A percentile compares a stretch with the other conserved stretches of the same genome.
phyloP scores from a whole-genome alignment of 352 stramenopile species.

The Phytopythium oedochilum region DNA sequence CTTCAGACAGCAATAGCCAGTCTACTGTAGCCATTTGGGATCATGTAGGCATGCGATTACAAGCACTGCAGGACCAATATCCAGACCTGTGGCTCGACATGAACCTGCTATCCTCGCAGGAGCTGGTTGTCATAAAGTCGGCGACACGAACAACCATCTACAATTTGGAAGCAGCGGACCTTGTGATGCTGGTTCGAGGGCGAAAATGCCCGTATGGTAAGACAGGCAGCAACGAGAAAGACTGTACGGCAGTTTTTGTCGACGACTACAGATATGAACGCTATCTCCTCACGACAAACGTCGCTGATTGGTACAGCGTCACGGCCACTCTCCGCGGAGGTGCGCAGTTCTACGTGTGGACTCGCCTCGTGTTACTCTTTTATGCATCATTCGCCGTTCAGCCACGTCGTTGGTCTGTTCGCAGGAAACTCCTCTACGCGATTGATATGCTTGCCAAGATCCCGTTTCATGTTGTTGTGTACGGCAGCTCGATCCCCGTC shows the following conservation, averaged over 20 bases:
- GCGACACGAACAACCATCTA: slow-evolving; percentile 3
- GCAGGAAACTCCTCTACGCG: neutral
- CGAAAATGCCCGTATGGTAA: slow-evolving; percentile 4
- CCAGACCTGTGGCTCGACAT: slow-evolving; percentile 23
- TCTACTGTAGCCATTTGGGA: slow-evolving; percentile 20
- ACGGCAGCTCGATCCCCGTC: slow-evolving; percentile 27
- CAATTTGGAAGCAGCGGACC: slow-evolving; percentile 14
- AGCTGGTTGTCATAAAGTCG: slow-evolving; percentile 5
- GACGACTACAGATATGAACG: slow-evolving; percentile 56
- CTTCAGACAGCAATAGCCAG: slow-evolving; percentile 8
- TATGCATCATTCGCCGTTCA: slow-evolving; percentile 17
- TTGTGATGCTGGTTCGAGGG: slow-evolving; percentile 23
- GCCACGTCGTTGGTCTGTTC: neutral
- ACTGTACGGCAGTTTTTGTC: slow-evolving; percentile 31
- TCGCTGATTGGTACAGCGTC: slow-evolving; percentile 26
- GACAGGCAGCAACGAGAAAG: neutral
- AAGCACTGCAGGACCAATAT: slow-evolving; percentile 12
- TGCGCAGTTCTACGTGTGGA: slow-evolving; percentile 43
- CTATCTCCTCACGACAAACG: slow-evolving; percentile 23
- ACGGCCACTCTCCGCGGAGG: slow-evolving; percentile 20
- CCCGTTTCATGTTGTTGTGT: slow-evolving; percentile 34
- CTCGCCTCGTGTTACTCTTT: slow-evolving; percentile 30
- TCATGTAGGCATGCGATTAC: slow-evolving; percentile 19
- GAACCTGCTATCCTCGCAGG: slow-evolving; percentile 13
- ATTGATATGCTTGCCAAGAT: slow-evolving; percentile 19